phyloP scores from a whole-genome alignment of 306 rosid genomes.

The Lathyrus tuberosus region DNA sequence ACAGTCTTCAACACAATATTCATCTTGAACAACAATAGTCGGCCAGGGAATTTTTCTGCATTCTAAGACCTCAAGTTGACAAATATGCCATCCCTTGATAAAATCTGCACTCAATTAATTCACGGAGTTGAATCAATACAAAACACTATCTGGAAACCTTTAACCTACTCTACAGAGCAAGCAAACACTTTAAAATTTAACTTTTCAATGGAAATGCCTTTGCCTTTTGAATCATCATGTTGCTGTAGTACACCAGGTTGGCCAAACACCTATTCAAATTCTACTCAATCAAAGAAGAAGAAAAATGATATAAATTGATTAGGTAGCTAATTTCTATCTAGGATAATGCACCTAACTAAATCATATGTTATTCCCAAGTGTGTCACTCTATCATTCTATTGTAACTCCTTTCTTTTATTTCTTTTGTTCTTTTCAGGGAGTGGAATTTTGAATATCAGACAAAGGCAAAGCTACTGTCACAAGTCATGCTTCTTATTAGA shows the following conservation, averaged over 20 bases:
- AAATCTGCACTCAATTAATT: conserved; percentile 56
- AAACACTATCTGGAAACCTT: not conserved
- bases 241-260: conserved; percentile 16
- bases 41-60: conserved; percentile 90
- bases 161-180: conserved; percentile 11
- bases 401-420: not conserved
- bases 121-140: conserved; percentile 35
- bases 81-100: conserved; percentile 70
- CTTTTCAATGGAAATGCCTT: conserved; percentile 28
- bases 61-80: conserved; percentile 87
- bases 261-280: conserved; percentile 24
- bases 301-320: conserved; percentile 13
- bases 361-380: conserved; percentile 19
- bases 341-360: conserved; percentile 26
- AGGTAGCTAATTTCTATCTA: conserved; percentile 2
- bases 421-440: conserved; percentile 20
- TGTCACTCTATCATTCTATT: conserved; percentile 1
- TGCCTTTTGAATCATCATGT: conserved; percentile 17
- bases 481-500: conserved; percentile 7
- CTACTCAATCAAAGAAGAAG: conserved; percentile 12
- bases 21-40: conserved; percentile 48
- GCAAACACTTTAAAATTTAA: conserved; percentile 27
- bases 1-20: conserved; percentile 67
- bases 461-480: conserved; percentile 31
- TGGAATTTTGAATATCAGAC: conserved; percentile 28